Evolutionary conservation across 2,329 filamentous ascomycete genomes (phyloP).

Genomic region (Phoma sp.): DNA sequence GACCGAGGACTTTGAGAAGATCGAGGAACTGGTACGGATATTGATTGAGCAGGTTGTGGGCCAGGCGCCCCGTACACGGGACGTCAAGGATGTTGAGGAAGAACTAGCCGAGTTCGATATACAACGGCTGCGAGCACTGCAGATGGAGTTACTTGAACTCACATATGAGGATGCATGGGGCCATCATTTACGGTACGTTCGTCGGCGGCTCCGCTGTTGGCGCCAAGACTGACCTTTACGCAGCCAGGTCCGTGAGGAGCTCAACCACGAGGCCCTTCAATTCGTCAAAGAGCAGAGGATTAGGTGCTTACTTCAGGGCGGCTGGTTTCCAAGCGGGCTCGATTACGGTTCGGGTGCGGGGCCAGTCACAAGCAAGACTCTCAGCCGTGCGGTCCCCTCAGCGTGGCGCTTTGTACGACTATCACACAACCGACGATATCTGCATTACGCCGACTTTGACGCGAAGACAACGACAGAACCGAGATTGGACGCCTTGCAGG

Average conservation of each 20-base stretch:
- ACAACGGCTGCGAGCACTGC: conserved; percentile 76
- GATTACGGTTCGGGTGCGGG: conserved; percentile 58
- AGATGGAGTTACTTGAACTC: conserved; percentile 90
- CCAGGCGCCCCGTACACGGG: conserved; percentile 78
- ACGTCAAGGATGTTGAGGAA: conserved; percentile 86
- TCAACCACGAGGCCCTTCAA: conserved; percentile 88
- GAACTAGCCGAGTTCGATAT: conserved; percentile 86
- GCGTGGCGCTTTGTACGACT: conserved; percentile 85
- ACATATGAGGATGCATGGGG: conserved; percentile 97
- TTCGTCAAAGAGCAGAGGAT: conserved; percentile 98
- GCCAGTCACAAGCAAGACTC: conserved; percentile 50
- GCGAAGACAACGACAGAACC: conserved; percentile 69
- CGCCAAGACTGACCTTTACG: conserved; percentile 27
- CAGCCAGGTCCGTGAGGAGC: conserved; percentile 83
- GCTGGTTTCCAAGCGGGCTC: conserved; percentile 75
- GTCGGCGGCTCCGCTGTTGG: not conserved
- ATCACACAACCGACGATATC: conserved; percentile 86
- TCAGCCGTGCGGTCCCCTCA: conserved; percentile 54
- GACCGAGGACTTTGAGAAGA: conserved; percentile 88
- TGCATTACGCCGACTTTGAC: conserved; percentile 89
- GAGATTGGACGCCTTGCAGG: conserved; percentile 71
- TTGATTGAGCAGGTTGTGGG: conserved; percentile 89
- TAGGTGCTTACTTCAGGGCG: conserved; percentile 82
- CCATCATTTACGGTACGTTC: conserved; percentile 70
- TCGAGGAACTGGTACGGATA: conserved; percentile 88